These are phyloP conservation scores for Knoxdaviesia proteae DNA, from an alignment of 2,329 filamentous ascomycete genomes.

Conservation along the genomic window DNA sequence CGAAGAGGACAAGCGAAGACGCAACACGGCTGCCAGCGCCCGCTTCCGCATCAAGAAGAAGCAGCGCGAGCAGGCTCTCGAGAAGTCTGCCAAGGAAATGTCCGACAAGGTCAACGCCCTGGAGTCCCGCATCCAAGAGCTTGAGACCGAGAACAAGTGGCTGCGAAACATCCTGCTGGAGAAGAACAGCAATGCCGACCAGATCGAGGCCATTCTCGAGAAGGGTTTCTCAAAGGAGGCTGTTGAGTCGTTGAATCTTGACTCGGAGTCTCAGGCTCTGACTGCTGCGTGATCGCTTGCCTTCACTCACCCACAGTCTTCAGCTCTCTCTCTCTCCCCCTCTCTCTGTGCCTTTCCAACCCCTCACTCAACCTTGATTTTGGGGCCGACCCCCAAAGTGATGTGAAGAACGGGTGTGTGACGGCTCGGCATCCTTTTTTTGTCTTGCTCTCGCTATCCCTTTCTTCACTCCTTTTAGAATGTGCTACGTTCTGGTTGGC, in stretches of 20 bases:
- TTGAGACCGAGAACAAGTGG: constrained; percentile 74
- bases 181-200: constrained; percentile 48
- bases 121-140: constrained; percentile 51
- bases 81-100: constrained; percentile 65
- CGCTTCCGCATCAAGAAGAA: constrained; percentile 93
- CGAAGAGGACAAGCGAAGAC: constrained; percentile 75
- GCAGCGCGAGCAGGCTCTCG: constrained; percentile 72
- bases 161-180: constrained; percentile 62
- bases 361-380: no score
- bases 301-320: background rate
- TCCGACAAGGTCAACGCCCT: constrained; percentile 56
- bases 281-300: background rate
- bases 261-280: constrained; percentile 1
- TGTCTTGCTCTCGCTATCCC: background rate
- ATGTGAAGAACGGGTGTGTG: background rate
- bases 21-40: constrained; percentile 74
- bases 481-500: no score
- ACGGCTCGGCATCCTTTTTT: background rate
- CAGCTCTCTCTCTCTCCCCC: background rate
- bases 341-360: background rate
- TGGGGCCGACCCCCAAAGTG: background rate
- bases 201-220: constrained; percentile 24
- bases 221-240: constrained; percentile 21
- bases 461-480: background rate
- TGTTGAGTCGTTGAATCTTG: background rate